Base-by-base conservation (phyloP, 768 basidiomycete species). In the Boletus reticulatus region DNA sequence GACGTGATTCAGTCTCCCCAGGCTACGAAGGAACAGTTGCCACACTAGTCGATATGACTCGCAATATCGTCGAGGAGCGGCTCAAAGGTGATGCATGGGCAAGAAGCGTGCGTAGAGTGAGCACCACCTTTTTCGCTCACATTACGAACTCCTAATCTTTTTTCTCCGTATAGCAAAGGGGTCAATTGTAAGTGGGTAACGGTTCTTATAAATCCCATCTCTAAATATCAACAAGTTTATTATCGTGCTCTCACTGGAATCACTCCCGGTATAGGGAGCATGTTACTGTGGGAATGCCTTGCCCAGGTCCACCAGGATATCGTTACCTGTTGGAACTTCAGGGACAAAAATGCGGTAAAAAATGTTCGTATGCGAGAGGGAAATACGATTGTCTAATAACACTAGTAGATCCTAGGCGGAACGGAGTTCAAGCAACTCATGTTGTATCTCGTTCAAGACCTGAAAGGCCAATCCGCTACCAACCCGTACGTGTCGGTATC, bases 1-100 rank as follows among this genome's bases (percentile, higher is more conserved):
- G 27, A 52, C 19, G 12, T 16, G 34, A 6, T 13, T 4, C 32
- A 57, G 56, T 57, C 27, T 38, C 16, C 5, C 5, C 1, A 6
- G 36, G 52, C 16, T 53, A 57, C 29, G 52, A 48, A 39, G n/a
- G 27, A n/a, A 39, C 42, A 4, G 34, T 57, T 6, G 9, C 42
- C 9, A 2, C 0, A 29, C 22, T 57, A n/a, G 36, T 57, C 27
- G 43, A 48, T n/a, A 32, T 13, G 29, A 54, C 47, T 24, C 47
- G 52, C 12, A 34, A 34, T 4, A 13, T 53, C 16, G 52, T 57
- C 31, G 20, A 34, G 13, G 36, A 57, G 5, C 46, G 52, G 36
- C 22, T 57, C n/a, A 43, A 49, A 39, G 52, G 52, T 14, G 56
- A 57, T 19, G 56, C 46, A n/a, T 57, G 56, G 56, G 52, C 49